Percentiles rank a stretch among this genome's conserved stretches.
Evolutionary conservation across 495 filamentous ascomycete species (phyloP).

Genomic region (Penicillium dipodomyicola): DNA sequence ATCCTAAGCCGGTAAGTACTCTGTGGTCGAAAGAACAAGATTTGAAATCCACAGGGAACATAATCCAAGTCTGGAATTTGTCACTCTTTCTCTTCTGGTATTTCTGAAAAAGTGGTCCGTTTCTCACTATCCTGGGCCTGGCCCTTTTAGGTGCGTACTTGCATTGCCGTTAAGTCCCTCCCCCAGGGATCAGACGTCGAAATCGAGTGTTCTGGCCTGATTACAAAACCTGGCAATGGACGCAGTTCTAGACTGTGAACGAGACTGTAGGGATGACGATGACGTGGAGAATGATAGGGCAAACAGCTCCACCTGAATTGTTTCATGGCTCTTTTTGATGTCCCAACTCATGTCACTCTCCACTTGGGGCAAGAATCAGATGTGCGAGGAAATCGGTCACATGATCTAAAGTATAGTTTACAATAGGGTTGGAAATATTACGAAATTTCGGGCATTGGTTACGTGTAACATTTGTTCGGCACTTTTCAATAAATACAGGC

Average conservation of each 20-base stretch:
- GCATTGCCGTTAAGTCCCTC: slow-evolving; percentile 64
- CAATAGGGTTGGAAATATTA: slow-evolving; percentile 3
- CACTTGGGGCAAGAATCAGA: neutral
- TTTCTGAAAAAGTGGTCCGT: neutral
- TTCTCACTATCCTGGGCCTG: slow-evolving; percentile 6
- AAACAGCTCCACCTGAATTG: slow-evolving; percentile 6
- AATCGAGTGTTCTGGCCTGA: slow-evolving; percentile 56
- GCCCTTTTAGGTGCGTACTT: slow-evolving; percentile 51
- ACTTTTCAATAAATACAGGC: neutral
- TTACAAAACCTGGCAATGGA: slow-evolving; percentile 13
- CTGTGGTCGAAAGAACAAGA: neutral
- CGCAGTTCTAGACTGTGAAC: slow-evolving; percentile 17
- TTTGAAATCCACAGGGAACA: neutral
- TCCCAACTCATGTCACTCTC: neutral
- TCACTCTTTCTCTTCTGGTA: neutral
- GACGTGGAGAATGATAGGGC: slow-evolving; percentile 2
- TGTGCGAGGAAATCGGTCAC: neutral
- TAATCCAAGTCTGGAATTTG: neutral
- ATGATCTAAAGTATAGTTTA: slow-evolving; percentile 4
- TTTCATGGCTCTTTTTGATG: neutral
- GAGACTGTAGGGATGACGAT: neutral
- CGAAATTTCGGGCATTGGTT: neutral
- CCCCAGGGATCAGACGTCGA: slow-evolving; percentile 66
- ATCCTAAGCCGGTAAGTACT: slow-evolving; percentile 50
- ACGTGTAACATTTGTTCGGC: neutral